Percentiles rank a stretch among this genome's conserved stretches.
Evolutionary conservation across 306 rosid species (phyloP).

Genomic region (Phaseolus lunatus): DNA sequence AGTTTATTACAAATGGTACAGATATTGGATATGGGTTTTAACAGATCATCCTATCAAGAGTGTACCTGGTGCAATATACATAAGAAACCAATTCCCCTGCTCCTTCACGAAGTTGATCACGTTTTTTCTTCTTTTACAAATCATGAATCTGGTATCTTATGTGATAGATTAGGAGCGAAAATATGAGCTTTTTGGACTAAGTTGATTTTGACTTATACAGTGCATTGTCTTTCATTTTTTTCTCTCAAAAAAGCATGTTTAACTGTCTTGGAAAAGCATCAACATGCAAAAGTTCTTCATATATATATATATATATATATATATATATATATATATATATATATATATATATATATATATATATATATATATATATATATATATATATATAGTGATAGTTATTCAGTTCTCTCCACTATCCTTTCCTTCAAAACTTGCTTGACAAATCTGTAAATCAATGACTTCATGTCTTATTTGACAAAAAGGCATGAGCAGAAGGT

Average conservation of each 20-base stretch:
- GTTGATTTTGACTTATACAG: not conserved
- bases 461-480: not conserved
- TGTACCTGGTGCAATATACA: not conserved
- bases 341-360: no score
- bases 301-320: no score
- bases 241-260: not conserved
- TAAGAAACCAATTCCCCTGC: not conserved
- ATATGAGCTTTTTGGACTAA: slow-evolving; percentile 1
- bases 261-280: not conserved
- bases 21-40: not conserved
- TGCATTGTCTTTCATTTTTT: not conserved
- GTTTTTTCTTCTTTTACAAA: not conserved
- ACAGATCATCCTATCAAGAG: not conserved
- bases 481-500: not conserved
- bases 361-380: not conserved
- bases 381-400: not conserved
- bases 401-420: not conserved
- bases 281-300: not conserved
- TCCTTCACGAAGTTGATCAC: not conserved
- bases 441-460: slow-evolving; percentile 5
- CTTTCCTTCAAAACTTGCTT: slow-evolving; percentile 17
- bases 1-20: not conserved
- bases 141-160: not conserved
- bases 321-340: no score
- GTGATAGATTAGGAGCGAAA: not conserved